Base-by-base conservation (phyloP, 768 basidiomycete genomes). In the Cyclocybe aegerita region DNA sequence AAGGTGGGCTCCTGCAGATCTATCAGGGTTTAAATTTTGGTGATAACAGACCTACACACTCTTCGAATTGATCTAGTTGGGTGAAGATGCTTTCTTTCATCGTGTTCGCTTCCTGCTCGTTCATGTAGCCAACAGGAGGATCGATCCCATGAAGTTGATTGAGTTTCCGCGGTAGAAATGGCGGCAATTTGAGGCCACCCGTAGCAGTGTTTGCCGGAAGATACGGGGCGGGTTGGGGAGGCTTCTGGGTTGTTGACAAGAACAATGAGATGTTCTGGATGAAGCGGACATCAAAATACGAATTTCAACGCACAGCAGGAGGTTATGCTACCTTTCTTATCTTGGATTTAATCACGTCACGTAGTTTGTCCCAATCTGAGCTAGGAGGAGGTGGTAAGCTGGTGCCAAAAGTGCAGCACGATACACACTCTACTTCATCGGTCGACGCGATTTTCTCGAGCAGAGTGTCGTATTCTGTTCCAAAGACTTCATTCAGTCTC, bases 31-130 rank as follows among this genome's bases (percentile, higher is more conserved):
- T 9, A 34, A 35, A 14, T 34, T 4, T 15, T 43, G 39, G 32
- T 29, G 37, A 30, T 35, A 43, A 41, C 9, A 34, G 43, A 42
- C 12, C 11, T 43, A 74, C 82, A 42, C 58, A 91, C 91, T 77
- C 78, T 38, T 91, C 88, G 54, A 93, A 90, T 34, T 80, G 80
- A 56, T 91, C 81, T 23, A 94, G 67, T 56, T 88, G 83, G 8
- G 68, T 68, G 60, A 82, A 83, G 17, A 94, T 76, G 4, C 64
- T 63, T 6, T 70, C 64, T 67, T 84, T 82, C 64, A 82, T 65
- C 35, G 77, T 76, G 10, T 75, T 71, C 1, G 85, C 82, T 59
- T 91, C 83, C 42, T 80, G 72, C 47, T 73, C 69, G n/a, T 70
- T 76, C 77, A 91, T 79, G 55, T 78, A 78, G 45, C 65, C 81